Percentiles rank a stretch among this genome's conserved stretches.
Evolutionary conservation across 2,329 filamentous ascomycete genomes (phyloP).

Genomic region (Venturia oleaginea): DNA sequence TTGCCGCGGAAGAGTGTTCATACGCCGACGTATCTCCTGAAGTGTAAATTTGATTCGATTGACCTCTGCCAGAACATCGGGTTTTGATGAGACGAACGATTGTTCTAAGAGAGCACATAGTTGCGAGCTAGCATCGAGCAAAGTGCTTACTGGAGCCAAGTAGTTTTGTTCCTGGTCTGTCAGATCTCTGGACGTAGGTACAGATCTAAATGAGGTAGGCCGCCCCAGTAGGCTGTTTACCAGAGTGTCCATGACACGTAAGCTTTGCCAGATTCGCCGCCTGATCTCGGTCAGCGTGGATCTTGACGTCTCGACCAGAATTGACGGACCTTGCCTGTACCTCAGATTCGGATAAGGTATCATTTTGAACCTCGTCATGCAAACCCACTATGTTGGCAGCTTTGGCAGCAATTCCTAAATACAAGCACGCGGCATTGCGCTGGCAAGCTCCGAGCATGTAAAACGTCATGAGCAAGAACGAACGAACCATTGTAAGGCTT

Average conservation of each 20-base stretch:
- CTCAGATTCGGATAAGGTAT: constrained; percentile 13
- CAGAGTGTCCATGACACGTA: constrained; percentile 39
- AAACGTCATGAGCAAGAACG: constrained; percentile 49
- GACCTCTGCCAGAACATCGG: constrained; percentile 35
- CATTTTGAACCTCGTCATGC: constrained; percentile 33
- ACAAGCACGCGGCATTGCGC: constrained; percentile 54
- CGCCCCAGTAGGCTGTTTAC: constrained; percentile 42
- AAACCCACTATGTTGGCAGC: constrained; percentile 50
- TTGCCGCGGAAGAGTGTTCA: constrained; percentile 33
- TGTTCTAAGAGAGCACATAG: constrained; percentile 34
- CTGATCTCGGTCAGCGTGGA: constrained; percentile 19
- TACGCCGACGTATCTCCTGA: constrained; percentile 38
- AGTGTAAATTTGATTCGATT: constrained; percentile 33
- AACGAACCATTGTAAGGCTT: constrained; percentile 42
- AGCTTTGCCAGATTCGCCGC: constrained; percentile 37
- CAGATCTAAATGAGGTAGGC: constrained; percentile 25
- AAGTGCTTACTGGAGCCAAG: neutral
- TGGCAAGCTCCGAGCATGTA: constrained; percentile 52
- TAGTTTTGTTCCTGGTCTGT: neutral
- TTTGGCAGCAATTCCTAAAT: constrained; percentile 49
- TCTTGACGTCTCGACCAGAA: neutral
- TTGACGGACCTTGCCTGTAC: constrained; percentile 17
- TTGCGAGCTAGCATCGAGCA: constrained; percentile 19
- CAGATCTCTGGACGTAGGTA: constrained; percentile 15
- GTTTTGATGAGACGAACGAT: constrained; percentile 36